phyloP scores from a whole-genome alignment of 2,329 filamentous ascomycete species.

The Paecilomyces niveus region DNA sequence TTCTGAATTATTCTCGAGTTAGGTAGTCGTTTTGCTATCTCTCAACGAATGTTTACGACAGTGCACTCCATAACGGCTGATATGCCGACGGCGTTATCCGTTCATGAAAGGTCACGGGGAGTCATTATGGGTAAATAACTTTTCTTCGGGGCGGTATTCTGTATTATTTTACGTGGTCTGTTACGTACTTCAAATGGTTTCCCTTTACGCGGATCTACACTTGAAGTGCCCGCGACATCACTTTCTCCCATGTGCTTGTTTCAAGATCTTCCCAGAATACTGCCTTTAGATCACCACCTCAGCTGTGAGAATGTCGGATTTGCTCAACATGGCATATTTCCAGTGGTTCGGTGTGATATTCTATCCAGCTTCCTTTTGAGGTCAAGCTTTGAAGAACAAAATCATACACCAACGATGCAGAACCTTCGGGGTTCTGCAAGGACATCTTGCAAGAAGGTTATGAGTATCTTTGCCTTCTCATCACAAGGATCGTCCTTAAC shows the following conservation, averaged over 20 bases:
- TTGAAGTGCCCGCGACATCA: background rate
- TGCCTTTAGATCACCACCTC: background rate
- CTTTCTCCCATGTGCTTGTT: background rate
- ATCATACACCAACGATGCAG: slow-evolving; percentile 62
- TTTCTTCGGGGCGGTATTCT: background rate
- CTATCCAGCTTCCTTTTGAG: background rate
- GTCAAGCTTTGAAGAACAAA: background rate
- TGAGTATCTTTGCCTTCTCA: slow-evolving; percentile 2
- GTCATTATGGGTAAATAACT: background rate
- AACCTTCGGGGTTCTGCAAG: slow-evolving; percentile 63
- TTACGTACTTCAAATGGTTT: background rate
- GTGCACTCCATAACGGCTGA: background rate
- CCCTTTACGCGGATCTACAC: background rate
- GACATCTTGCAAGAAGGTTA: slow-evolving; percentile 48
- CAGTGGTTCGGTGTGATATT: background rate
- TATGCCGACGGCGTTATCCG: background rate
- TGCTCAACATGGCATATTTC: background rate
- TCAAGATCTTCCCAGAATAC: background rate
- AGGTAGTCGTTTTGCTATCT: background rate
- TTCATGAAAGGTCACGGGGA: background rate
- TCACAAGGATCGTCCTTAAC: slow-evolving; percentile 66
- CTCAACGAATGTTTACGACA: background rate
- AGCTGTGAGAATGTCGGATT: background rate
- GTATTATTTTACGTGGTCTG: background rate
- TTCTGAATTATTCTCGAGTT: background rate